Percentiles rank a stretch among this genome's conserved stretches.
phyloP scores from a whole-genome alignment of 1,284 basidiomycete species.

The Cutaneotrichosporon dermatis region DNA sequence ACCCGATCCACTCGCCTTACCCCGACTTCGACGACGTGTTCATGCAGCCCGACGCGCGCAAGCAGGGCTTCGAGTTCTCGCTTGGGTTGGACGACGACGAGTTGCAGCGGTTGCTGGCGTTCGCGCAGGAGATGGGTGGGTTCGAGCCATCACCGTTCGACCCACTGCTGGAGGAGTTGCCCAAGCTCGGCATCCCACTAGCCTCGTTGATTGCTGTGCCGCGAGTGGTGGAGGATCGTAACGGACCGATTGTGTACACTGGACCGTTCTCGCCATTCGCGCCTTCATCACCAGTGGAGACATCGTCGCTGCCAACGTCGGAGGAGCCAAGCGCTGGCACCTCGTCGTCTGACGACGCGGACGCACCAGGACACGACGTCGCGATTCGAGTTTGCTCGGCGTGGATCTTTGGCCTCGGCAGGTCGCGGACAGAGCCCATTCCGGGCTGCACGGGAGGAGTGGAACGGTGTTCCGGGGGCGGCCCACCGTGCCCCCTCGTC shows the following conservation, averaged over 20 bases:
- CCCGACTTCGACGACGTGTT: slow-evolving; percentile 73
- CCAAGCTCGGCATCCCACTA: slow-evolving; percentile 24
- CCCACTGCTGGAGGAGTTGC: slow-evolving; percentile 22
- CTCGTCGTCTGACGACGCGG: slow-evolving; percentile 1
- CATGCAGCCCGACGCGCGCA: slow-evolving; percentile 22
- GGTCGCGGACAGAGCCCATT: slow-evolving; percentile 18
- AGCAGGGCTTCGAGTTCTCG: slow-evolving; percentile 39
- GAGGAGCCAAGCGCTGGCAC: slow-evolving; percentile 4
- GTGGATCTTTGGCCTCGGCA: slow-evolving; percentile 5
- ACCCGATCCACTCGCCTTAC: slow-evolving; percentile 65
- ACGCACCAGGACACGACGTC: slow-evolving; percentile 19
- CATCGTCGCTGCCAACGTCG: slow-evolving; percentile 9
- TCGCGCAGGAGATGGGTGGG: slow-evolving; percentile 19
- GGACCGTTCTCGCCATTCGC: slow-evolving; percentile 23
- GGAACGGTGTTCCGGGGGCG: slow-evolving; percentile 2
- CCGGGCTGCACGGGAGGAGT: slow-evolving; percentile 16
- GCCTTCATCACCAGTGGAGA: slow-evolving; percentile 16
- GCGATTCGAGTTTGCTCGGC: slow-evolving; percentile 23
- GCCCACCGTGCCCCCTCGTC: slow-evolving; percentile 9
- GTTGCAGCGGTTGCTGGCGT: slow-evolving; percentile 21
- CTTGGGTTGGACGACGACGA: slow-evolving; percentile 31
- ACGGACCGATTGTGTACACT: slow-evolving; percentile 8
- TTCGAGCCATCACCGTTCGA: slow-evolving; percentile 41
- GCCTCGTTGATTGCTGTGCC: slow-evolving; percentile 17
- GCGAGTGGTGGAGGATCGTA: slow-evolving; percentile 1